Evolutionary conservation across 192 early-diverging fungal genomes (phyloP).

Genomic region (Gonapodya prolifera): DNA sequence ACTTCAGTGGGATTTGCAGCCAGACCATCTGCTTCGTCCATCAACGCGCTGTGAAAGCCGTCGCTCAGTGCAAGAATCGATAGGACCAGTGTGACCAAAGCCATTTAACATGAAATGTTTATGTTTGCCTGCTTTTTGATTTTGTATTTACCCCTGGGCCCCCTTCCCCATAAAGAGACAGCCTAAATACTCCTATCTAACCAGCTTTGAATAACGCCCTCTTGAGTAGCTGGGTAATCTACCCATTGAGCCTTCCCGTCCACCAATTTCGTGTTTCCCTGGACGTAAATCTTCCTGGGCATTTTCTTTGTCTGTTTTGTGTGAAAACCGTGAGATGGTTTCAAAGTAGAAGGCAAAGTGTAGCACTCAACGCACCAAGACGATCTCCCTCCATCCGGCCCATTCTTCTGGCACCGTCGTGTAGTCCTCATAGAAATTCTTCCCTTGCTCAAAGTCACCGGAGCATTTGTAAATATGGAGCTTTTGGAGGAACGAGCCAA

Average conservation of each 20-base stretch:
- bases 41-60: too few relatives aligned
- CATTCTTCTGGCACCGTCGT: constrained; percentile 38
- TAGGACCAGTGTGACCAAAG: too few relatives aligned
- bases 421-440: constrained; percentile 25
- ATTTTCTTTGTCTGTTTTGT: constrained; percentile 22
- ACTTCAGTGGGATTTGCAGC: background rate
- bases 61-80: too few relatives aligned
- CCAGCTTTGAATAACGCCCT: constrained; percentile 42
- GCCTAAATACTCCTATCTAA: constrained; percentile 26
- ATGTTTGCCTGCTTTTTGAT: too few relatives aligned
- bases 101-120: too few relatives aligned
- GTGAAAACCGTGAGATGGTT: too few relatives aligned
- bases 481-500: constrained; percentile 37
- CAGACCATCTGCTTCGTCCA: too few relatives aligned
- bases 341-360: too few relatives aligned
- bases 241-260: constrained; percentile 27
- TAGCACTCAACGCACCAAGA: constrained; percentile 18
- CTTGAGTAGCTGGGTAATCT: constrained; percentile 37
- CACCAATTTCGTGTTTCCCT: constrained; percentile 29
- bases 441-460: constrained; percentile 31
- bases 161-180: background rate
- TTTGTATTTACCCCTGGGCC: background rate
- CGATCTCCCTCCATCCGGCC: constrained; percentile 31
- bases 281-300: constrained; percentile 40
- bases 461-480: constrained; percentile 48